These are phyloP conservation scores for Exidia glandulosa DNA, from an alignment of 768 basidiomycete genomes.

Conservation along the genomic window DNA sequence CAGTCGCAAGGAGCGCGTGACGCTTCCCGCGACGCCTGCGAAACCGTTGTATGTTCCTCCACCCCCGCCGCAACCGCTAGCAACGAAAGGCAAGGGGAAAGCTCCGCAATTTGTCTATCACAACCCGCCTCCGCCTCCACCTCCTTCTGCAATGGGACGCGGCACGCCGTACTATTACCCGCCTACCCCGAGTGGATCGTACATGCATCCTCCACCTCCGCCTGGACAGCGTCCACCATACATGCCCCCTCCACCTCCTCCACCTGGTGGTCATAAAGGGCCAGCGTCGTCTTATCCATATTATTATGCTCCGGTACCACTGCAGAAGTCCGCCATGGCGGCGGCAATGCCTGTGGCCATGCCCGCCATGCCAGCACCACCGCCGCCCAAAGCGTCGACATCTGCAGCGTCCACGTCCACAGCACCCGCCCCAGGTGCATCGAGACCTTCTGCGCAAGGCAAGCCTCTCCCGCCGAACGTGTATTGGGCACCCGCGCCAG, in stretches of 20 bases:
- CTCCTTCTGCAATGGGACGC: conserved; percentile 5
- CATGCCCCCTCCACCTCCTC: neutral
- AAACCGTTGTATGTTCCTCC: conserved; percentile 9
- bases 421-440: conserved; percentile 10
- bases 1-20: conserved; percentile 49
- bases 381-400: conserved; percentile 7
- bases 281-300: neutral
- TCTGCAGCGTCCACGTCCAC: conserved; percentile 2
- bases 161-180: neutral
- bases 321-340: neutral
- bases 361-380: neutral
- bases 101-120: no score
- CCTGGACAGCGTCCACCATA: conserved; percentile 1
- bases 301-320: neutral
- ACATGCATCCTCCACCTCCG: conserved; percentile 1
- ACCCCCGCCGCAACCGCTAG: no score
- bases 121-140: conserved; percentile 13
- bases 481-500: neutral
- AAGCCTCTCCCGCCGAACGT: neutral
- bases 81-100: no score
- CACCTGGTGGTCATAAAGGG: neutral
- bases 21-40: neutral
- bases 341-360: neutral
- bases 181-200: neutral
- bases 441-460: conserved; percentile 17